Evolutionary conservation across 305 asterid genomes (phyloP).

Genomic region (Coffea humblotiana): DNA sequence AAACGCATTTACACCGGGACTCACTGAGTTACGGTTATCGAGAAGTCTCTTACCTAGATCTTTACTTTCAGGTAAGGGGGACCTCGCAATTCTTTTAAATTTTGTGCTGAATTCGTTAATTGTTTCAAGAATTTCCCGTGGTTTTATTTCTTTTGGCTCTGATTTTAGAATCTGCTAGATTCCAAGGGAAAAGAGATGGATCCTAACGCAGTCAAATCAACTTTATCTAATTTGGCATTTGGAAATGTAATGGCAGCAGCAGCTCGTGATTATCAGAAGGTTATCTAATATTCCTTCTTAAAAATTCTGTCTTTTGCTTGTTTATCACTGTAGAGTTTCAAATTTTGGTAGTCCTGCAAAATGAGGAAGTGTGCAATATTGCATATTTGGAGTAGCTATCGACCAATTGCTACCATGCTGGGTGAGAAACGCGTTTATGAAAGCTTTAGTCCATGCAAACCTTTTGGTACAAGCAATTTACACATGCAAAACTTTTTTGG

Average conservation of each 20-base stretch:
- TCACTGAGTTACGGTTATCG: conserved; percentile 10
- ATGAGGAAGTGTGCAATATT: background rate
- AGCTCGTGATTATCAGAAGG: conserved; percentile 97
- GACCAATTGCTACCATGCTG: background rate
- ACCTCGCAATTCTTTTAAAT: background rate
- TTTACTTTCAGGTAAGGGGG: background rate
- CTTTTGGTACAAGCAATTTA: too few relatives aligned
- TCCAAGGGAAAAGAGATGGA: conserved; percentile 49
- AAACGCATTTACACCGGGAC: background rate
- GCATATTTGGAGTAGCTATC: background rate
- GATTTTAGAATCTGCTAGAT: background rate
- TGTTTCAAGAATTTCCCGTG: background rate
- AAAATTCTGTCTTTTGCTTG: background rate
- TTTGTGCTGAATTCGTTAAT: background rate
- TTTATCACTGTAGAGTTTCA: background rate
- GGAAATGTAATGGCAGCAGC: conserved; percentile 99
- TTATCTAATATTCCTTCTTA: background rate
- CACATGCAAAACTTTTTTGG: too few relatives aligned
- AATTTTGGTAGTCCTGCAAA: background rate
- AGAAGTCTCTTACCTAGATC: conserved; percentile 5
- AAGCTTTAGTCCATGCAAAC: too few relatives aligned
- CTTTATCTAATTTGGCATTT: conserved; percentile 74
- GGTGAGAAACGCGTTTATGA: too few relatives aligned
- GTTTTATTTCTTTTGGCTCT: background rate
- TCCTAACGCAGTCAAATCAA: conserved; percentile 84